These are phyloP conservation scores for Geotrichum klebahnii DNA, from an alignment of 1,139 yeast genomes.

Conservation along the genomic window DNA sequence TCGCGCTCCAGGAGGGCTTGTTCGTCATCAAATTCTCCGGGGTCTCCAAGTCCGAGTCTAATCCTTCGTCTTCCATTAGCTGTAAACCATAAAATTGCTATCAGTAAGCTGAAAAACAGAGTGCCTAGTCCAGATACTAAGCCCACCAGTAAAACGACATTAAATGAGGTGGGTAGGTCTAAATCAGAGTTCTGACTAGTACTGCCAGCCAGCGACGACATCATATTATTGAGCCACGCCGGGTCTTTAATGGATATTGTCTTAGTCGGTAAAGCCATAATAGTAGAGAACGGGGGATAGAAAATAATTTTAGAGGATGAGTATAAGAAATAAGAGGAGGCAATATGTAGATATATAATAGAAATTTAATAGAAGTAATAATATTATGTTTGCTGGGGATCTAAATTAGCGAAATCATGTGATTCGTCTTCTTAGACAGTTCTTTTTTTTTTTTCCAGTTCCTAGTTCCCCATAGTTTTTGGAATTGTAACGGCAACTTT, in stretches of 20 bases:
- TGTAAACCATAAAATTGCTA: conserved; percentile 36
- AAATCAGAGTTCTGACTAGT: background rate
- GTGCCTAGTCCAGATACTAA: conserved; percentile 39
- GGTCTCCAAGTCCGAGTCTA: conserved; percentile 42
- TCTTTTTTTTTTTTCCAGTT: no score
- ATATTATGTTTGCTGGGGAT: no score
- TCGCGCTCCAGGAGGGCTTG: conserved; percentile 63
- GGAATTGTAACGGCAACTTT: no score
- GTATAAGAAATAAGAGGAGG: no score
- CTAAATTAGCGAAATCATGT: no score
- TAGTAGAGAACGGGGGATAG: background rate
- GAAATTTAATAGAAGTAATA: no score
- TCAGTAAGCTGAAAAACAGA: conserved; percentile 33
- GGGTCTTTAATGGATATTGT: background rate
- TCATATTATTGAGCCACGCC: background rate
- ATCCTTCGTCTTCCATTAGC: conserved; percentile 36
- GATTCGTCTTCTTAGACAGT: no score
- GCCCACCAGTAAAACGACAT: conserved; percentile 38
- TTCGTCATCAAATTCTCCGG: conserved; percentile 55
- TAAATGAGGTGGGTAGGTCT: conserved; percentile 15
- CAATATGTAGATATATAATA: no score
- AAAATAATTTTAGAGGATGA: background rate
- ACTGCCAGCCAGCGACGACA: background rate
- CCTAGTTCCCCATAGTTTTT: no score
- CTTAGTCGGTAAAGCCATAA: background rate